phyloP scores from a whole-genome alignment of 1,139 yeast genomes.

The Candida sanyaensis region DNA sequence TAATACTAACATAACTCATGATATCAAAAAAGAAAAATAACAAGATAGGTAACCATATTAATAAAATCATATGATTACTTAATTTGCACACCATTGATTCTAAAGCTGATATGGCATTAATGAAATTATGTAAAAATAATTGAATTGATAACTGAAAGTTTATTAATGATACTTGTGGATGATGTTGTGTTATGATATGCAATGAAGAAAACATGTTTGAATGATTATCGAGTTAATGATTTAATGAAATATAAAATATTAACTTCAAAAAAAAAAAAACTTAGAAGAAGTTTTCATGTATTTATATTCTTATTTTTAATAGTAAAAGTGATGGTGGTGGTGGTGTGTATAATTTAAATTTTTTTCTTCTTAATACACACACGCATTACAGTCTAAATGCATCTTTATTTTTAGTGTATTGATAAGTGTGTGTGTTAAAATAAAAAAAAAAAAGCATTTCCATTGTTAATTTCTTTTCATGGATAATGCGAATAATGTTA shows the following conservation, averaged over 20 bases:
- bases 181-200: constrained; percentile 1
- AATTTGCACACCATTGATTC: constrained; percentile 5
- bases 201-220: background rate
- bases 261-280: background rate
- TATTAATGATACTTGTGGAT: background rate
- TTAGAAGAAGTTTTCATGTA: background rate
- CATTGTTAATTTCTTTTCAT: background rate
- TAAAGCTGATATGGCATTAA: background rate
- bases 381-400: too few species aligned
- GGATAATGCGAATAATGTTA: too few species aligned
- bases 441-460: background rate
- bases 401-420: background rate
- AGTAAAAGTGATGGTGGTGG: too few species aligned
- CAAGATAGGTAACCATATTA: constrained; percentile 10
- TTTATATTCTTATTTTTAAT: background rate
- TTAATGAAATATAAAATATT: background rate
- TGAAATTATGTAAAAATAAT: constrained; percentile 2
- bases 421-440: background rate
- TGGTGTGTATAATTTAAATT: too few species aligned
- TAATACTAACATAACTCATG: constrained; percentile 3
- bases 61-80: constrained; percentile 5
- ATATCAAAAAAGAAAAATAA: constrained; percentile 8
- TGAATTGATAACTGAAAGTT: background rate
- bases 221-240: background rate
- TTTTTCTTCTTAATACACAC: too few species aligned